Percentiles rank a stretch among this genome's conserved stretches.
Conservation (phyloP, 2,329 filamentous ascomycete genomes). For the Calonectria multiphialidica region DNA sequence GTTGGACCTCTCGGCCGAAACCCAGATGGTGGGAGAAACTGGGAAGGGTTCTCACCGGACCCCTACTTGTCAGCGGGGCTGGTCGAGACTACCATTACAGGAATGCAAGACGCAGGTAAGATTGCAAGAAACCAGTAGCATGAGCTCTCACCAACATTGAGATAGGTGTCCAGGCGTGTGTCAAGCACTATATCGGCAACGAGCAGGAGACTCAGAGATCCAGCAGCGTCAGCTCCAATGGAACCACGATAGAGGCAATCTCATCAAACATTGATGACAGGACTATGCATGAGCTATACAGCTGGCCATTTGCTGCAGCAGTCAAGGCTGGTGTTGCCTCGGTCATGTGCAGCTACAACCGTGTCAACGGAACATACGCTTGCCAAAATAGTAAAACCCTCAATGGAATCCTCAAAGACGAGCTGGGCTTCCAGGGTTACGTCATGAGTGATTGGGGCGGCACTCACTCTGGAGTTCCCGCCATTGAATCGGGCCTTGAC, state of each 20-base stretch:
- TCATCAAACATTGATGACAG: constrained; percentile 64
- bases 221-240: not conserved
- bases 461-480: constrained; percentile 53
- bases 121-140: not conserved
- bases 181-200: constrained; percentile 7
- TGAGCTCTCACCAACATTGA: not conserved
- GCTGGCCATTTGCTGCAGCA: constrained; percentile 45
- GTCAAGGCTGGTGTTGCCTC: constrained; percentile 42
- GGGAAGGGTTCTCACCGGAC: constrained; percentile 7
- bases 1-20: constrained; percentile 11
- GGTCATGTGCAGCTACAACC: constrained; percentile 59
- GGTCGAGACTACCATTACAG: not conserved
- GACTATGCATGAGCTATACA: constrained; percentile 63
- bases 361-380: constrained; percentile 60
- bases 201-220: constrained; percentile 1
- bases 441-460: constrained; percentile 58
- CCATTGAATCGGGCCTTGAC: constrained; percentile 60
- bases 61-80: not conserved
- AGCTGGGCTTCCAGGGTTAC: constrained; percentile 61
- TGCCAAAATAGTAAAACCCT: constrained; percentile 62
- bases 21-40: constrained; percentile 6
- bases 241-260: not conserved
- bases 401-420: constrained; percentile 62
- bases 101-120: not conserved
- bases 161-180: not conserved